Conservation (phyloP, 2,329 filamentous ascomycete species). For the Esteya vermicola region DNA sequence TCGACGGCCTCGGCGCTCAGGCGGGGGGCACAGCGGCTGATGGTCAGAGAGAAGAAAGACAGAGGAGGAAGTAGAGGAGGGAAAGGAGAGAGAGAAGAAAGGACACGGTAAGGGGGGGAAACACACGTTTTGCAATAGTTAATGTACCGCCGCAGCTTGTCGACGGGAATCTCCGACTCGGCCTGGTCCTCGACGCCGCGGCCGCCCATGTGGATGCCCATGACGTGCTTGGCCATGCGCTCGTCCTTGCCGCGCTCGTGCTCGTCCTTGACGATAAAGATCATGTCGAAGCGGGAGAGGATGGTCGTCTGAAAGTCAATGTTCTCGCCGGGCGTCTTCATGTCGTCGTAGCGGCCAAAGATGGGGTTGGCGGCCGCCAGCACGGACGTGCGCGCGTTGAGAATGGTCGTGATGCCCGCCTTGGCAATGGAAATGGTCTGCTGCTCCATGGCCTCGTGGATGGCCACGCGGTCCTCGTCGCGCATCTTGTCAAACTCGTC, state of each 20-base stretch:
- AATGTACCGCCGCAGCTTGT: conserved; percentile 95
- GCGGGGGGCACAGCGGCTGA: conserved; percentile 76
- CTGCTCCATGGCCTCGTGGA: conserved; percentile 99
- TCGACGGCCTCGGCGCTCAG: conserved; percentile 84
- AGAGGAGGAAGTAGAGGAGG: too few relatives aligned
- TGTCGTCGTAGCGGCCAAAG: conserved; percentile 93
- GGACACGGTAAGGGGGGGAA: background rate
- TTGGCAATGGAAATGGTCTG: conserved; percentile 99
- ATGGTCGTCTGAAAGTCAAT: conserved; percentile 99
- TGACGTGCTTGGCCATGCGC: conserved; percentile 89
- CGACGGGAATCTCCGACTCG: conserved; percentile 80
- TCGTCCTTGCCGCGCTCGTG: conserved; percentile 84
- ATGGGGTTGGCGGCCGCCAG: conserved; percentile 94
- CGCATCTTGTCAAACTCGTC: conserved; percentile 99
- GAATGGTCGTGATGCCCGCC: conserved; percentile 93
- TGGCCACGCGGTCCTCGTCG: conserved; percentile 92
- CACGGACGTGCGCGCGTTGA: conserved; percentile 91
- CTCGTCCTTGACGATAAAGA: conserved; percentile 95
- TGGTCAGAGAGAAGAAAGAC: conserved; percentile 21
- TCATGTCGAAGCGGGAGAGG: conserved; percentile 97
- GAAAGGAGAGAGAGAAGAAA: too few relatives aligned
- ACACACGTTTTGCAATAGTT: conserved; percentile 90
- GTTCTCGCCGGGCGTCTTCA: conserved; percentile 95
- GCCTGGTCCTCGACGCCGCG: conserved; percentile 67
- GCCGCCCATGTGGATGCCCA: conserved; percentile 91